A percentile compares a stretch with the other conserved stretches of the same genome.
phyloP scores from a whole-genome alignment of 129 eudicot genomes.

The Pulicaria dysenterica region DNA sequence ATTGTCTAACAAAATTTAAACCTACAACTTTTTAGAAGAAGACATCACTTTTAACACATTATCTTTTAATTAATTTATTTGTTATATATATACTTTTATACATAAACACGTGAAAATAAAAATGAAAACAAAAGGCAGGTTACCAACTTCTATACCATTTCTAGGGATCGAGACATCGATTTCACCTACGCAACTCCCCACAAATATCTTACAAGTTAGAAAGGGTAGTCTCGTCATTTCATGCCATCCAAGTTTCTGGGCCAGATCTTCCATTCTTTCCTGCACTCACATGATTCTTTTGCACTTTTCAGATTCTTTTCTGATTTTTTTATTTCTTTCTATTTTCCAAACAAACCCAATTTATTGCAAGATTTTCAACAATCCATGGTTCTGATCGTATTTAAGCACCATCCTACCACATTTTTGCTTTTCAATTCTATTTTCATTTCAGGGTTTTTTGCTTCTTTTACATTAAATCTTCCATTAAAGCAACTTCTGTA shows the following conservation, averaged over 20 bases:
- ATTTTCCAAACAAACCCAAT: background rate
- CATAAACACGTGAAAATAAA: background rate
- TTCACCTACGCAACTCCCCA: slow-evolving; percentile 31
- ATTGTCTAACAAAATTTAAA: too few species aligned
- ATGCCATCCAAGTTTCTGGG: slow-evolving; percentile 17
- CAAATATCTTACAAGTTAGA: slow-evolving; percentile 28
- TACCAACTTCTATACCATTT: slow-evolving; percentile 39
- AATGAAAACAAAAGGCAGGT: slow-evolving; percentile 21
- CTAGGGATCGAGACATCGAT: slow-evolving; percentile 23
- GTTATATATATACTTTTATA: too few species aligned
- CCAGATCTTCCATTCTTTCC: slow-evolving; percentile 25
- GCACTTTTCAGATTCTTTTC: slow-evolving; percentile 41
- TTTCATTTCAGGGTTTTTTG: slow-evolving; percentile 27
- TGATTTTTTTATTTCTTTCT: background rate
- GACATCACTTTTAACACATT: too few species aligned
- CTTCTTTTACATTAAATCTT: slow-evolving; percentile 26
- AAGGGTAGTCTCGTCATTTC: slow-evolving; percentile 19
- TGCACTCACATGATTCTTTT: slow-evolving; percentile 39
- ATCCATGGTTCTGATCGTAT: background rate
- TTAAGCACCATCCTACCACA: too few species aligned
- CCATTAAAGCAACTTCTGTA: background rate
- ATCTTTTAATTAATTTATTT: too few species aligned
- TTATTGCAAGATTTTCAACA: slow-evolving; percentile 11
- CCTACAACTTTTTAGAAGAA: too few species aligned
- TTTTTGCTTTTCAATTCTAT: background rate